These are phyloP conservation scores for Filobasidium wieringae DNA, from an alignment of 768 basidiomycete genomes.

Conservation along the genomic window DNA sequence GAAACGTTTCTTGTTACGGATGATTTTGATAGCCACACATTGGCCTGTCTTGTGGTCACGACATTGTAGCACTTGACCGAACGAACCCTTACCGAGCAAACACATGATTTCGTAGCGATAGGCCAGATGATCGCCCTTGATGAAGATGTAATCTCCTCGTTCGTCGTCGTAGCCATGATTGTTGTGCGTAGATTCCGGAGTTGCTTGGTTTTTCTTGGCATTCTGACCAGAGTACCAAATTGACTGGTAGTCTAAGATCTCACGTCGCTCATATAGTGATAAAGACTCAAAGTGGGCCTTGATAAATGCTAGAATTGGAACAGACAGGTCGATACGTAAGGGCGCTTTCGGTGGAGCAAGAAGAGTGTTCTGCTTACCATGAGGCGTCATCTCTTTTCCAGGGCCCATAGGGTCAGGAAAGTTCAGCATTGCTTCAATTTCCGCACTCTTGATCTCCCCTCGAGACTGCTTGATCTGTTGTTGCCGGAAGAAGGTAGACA, in stretches of 20 bases:
- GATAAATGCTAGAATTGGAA: slow-evolving; percentile 32
- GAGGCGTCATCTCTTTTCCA: slow-evolving; percentile 25
- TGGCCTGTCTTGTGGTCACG: slow-evolving; percentile 89
- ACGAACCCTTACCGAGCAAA: slow-evolving; percentile 92
- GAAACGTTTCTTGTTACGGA: slow-evolving; percentile 97
- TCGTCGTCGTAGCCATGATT: slow-evolving; percentile 98
- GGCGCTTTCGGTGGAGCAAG: not conserved
- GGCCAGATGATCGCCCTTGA: slow-evolving; percentile 81
- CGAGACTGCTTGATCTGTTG: slow-evolving; percentile 67
- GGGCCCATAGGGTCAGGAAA: slow-evolving; percentile 87
- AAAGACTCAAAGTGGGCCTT: slow-evolving; percentile 49
- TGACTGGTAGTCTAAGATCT: slow-evolving; percentile 72
- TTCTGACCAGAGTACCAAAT: slow-evolving; percentile 67
- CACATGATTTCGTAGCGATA: slow-evolving; percentile 82
- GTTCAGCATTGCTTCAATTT: slow-evolving; percentile 72
- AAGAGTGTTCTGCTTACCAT: slow-evolving; percentile 8
- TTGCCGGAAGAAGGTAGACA: slow-evolving; percentile 82
- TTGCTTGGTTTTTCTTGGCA: slow-evolving; percentile 73
- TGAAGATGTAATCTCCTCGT: slow-evolving; percentile 86
- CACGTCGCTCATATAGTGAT: slow-evolving; percentile 78
- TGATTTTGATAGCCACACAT: slow-evolving; percentile 98
- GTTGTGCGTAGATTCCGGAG: slow-evolving; percentile 58
- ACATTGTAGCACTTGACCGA: slow-evolving; percentile 91
- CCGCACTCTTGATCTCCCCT: slow-evolving; percentile 67
- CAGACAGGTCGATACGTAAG: not conserved